Evolutionary conservation across 257 asterid species (phyloP), one percentile per base, ranked within the genome.

Genomic region (Solanum etuberosum): DNA sequence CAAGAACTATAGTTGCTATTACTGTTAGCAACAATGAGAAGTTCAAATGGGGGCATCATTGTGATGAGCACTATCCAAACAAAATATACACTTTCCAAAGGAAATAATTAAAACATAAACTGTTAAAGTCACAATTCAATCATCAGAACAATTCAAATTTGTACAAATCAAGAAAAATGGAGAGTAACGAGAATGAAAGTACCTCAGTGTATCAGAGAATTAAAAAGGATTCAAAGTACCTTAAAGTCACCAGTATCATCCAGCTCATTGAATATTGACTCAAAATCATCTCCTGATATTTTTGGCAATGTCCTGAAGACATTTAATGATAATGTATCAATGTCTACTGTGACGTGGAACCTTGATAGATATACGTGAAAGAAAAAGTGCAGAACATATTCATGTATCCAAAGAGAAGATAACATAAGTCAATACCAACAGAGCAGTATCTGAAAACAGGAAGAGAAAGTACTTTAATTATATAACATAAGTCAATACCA

Each of bases 271-370:
- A 97, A 97, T 88, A 97, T 97, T 90, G 90, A 88, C 84, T 95
- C 99, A 91, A 93, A 97, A 93, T 97, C 99, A 73, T 94, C 99
- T 83, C 92, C 91, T 63, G 99, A 97, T 91, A 94, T 96, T 72
- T 94, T 93, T 83, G 99, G 99, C 93, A 97, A 88, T 68, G 99
- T 92, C 95, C 99, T 97, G 73, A 35, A 83, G 61, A 82, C 54
- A 85, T 87, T 71, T 20, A 86, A 83, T 43, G 70, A 87, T 40
- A 9, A 20, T 31, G 48, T 43, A 29, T 81, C 70, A 81, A n/a
- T 81, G 31, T 51, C 43, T 81, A 81, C 70, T 48, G 31, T 11
- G 3, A 18, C 1, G 4, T 81, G 68, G 43, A 81, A 81, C 20
- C 68, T 31, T 81, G 85, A 81, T 32, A 7, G 27, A 81, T 51